These are phyloP conservation scores for Diaporthe caulivora DNA, from an alignment of 2,329 filamentous ascomycete genomes.

Conservation along the genomic window DNA sequence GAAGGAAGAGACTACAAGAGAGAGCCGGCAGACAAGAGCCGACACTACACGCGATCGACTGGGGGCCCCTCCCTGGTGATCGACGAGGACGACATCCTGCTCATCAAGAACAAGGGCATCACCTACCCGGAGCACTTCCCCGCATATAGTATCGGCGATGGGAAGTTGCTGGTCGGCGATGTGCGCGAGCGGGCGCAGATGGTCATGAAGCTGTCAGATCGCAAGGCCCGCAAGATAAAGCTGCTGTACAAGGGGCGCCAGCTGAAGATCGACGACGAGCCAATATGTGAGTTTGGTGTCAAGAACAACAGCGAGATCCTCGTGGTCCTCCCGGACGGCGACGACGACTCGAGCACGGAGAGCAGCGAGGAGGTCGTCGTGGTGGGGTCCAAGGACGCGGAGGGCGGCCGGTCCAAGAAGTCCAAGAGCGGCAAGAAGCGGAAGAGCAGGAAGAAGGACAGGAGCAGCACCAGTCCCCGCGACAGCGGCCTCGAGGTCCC, in stretches of 20 bases:
- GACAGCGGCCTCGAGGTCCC: constrained; percentile 57
- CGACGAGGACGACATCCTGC: constrained; percentile 75
- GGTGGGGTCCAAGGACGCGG: constrained; percentile 60
- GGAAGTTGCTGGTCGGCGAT: constrained; percentile 75
- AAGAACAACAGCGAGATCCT: constrained; percentile 73
- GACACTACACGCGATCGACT: constrained; percentile 39
- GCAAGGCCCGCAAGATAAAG: constrained; percentile 67
- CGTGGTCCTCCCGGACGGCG: constrained; percentile 67
- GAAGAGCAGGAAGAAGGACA: constrained; percentile 57
- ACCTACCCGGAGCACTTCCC: constrained; percentile 80
- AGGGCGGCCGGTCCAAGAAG: constrained; percentile 55
- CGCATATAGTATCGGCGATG: constrained; percentile 80
- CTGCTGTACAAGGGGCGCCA: constrained; percentile 81
- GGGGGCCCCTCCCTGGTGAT: constrained; percentile 46
- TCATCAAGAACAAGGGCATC: constrained; percentile 76
- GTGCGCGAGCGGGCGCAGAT: constrained; percentile 76
- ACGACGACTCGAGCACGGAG: constrained; percentile 52
- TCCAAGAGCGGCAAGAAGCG: constrained; percentile 52
- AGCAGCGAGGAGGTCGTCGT: constrained; percentile 59
- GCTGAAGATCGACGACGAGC: constrained; percentile 72
- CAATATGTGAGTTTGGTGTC: constrained; percentile 70
- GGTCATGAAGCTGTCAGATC: constrained; percentile 72
- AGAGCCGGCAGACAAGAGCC: constrained; percentile 36
- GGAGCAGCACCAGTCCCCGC: constrained; percentile 57
- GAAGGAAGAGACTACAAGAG: constrained; percentile 48